Evolutionary conservation across 345 rosid genomes (phyloP), one percentile per base, ranked within the genome.

Genomic region (Balakata baccata): DNA sequence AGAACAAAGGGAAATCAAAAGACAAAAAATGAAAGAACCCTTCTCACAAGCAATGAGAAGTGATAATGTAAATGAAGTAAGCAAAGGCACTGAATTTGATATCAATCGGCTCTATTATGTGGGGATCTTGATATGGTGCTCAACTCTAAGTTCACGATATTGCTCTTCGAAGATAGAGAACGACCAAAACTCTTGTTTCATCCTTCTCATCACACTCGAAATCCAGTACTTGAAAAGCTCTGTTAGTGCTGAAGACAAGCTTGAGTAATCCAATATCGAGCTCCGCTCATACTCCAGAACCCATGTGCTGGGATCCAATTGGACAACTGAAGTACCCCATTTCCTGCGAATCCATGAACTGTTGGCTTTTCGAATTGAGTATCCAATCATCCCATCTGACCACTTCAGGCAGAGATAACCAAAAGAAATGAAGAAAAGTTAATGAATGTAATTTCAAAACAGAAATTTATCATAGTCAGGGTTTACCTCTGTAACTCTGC

Each of bases 231-330:
- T 86, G 70, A 86, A 69, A 47, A 91, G 57, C 78, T 91, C 96
- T 61, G 82, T 11, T 22, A 80, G 61, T 37, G 84, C 60, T 53
- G 89, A 74, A 66, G 85, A 69, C 70, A 91, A 71, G 41, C 90
- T 84, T 14, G 85, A 80, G 56, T 81, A 77, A 20, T 89, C 89
- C 71, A 81, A 68, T 34, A 81, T 76, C 22, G 84, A 80, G 81
- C 86, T 91, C 60, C 74, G 71, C 16, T 72, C 73, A 45, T 95
- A 91, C 88, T 92, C 96, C 59, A 92, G 84, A 79, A 92, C 69
- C 94, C 97, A 84, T 41, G 98, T 89, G 56, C 83, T 87, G 25
- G 92, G 91, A 81, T 89, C 96, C 46, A 91, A 75, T 37, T 93
- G 96, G 71, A 91, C 76, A 37, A 80, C 84, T 0, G 96, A 84